These are phyloP conservation scores for Sclerotiophoma versabilis DNA, from an alignment of 2,329 filamentous ascomycete species.

Conservation along the genomic window DNA sequence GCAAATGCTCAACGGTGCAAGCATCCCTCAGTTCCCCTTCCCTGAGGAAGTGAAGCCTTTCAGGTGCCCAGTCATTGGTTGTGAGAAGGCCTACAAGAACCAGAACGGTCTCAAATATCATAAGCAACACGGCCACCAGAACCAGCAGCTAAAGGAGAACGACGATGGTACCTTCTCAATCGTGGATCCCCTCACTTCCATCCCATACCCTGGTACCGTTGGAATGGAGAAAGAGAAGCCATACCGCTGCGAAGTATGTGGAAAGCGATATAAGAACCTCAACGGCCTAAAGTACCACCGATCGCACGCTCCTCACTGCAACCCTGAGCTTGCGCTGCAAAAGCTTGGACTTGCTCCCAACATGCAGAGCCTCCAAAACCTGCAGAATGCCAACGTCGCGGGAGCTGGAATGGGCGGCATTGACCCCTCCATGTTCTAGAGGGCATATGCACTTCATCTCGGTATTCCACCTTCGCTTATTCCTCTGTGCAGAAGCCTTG, in stretches of 20 bases:
- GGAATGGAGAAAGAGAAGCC: slow-evolving; percentile 99
- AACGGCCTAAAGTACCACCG: slow-evolving; percentile 94
- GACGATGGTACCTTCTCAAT: slow-evolving; percentile 97
- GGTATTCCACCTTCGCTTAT: slow-evolving; percentile 5
- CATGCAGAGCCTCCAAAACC: slow-evolving; percentile 51
- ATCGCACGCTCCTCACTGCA: slow-evolving; percentile 81
- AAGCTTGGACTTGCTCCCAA: slow-evolving; percentile 49
- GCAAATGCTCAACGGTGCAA: slow-evolving; percentile 63
- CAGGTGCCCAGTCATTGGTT: slow-evolving; percentile 96
- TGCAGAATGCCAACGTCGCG: slow-evolving; percentile 56
- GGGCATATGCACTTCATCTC: neutral
- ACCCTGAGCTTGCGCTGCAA: slow-evolving; percentile 75
- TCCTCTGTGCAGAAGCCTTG: slow-evolving; percentile 16
- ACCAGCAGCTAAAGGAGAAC: slow-evolving; percentile 95
- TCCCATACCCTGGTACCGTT: slow-evolving; percentile 91
- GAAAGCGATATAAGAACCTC: slow-evolving; percentile 98
- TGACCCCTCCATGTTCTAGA: slow-evolving; percentile 59
- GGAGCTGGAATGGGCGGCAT: slow-evolving; percentile 64
- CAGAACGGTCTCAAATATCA: slow-evolving; percentile 97
- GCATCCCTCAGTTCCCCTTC: slow-evolving; percentile 50
- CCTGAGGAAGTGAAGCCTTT: slow-evolving; percentile 96
- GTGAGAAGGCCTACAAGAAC: slow-evolving; percentile 99
- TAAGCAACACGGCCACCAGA: slow-evolving; percentile 89
- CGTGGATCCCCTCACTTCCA: slow-evolving; percentile 92
- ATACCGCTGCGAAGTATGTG: slow-evolving; percentile 95